Evolutionary conservation across 176 grass and related monocot genomes (phyloP), one percentile per base, ranked within the genome.

Genomic region (Microstegium vimineum): DNA sequence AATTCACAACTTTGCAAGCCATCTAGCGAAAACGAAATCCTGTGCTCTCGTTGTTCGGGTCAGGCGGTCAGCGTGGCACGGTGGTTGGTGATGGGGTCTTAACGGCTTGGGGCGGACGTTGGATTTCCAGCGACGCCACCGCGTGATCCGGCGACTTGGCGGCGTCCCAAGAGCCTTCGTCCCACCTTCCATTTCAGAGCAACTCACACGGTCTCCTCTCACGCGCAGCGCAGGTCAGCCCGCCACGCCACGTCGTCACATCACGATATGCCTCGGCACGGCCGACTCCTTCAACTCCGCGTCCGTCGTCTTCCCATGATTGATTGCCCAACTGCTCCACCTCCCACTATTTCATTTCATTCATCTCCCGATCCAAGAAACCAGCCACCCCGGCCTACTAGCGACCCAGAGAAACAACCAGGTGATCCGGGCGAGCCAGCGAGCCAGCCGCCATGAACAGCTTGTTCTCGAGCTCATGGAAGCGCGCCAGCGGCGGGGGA

Each of bases 391-490:
- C 26, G 12, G n/a, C n/a, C n/a, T n/a, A n/a, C n/a, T n/a, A 20
- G 17, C 40, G 0, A 10, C 59, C 33, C 34, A 26, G 5, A 74
- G 71, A 67, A 43, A 15, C 36, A 8, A 64, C 45, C 37, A 38
- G 36, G 0, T 45, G 42, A 45, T 45, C 12, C 18, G 22, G 20
- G 46, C 46, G 46, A 18, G 0, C 15, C 30, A 5, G 22, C 26
- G 16, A 40, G n/a, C 12, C 23, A 28, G 69, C 20, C 20, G 47
- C 81, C 36, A 97, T 97, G 94, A 97, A 97, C 64, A 97, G 62
- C 75, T 31, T 97, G 7, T 97, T 97, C 86, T 91, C 91, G 10
- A 87, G 91, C 69, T 91, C 91, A 36, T 97, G 91, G 84, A 94
- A 84, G 71, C 81, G 87, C 43, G 67, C 42, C 36, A 73, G 81